These are phyloP conservation scores for Ormosia emarginata DNA, from an alignment of 306 rosid species.

Conservation along the genomic window DNA sequence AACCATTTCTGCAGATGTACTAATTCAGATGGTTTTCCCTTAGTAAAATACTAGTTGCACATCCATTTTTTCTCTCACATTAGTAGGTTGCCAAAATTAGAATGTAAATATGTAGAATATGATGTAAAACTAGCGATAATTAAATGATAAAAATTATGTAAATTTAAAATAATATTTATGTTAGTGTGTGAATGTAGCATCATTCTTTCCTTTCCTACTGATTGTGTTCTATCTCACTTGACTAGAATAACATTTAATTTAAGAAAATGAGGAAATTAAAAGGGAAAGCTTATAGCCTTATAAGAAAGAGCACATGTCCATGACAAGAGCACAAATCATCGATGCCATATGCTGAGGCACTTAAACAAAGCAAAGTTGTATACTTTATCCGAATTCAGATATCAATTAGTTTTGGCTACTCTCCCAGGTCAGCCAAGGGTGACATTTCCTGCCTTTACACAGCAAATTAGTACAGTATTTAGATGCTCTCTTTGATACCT, in stretches of 20 bases:
- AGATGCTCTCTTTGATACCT: slow-evolving; percentile 14
- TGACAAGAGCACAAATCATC: slow-evolving; percentile 25
- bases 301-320: slow-evolving; percentile 24
- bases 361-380: slow-evolving; percentile 20
- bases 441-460: slow-evolving; percentile 11
- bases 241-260: neutral
- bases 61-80: neutral
- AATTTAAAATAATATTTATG: too few relatives aligned
- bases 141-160: neutral
- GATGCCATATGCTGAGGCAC: slow-evolving; percentile 30
- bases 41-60: neutral
- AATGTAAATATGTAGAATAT: too few relatives aligned
- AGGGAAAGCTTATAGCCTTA: slow-evolving; percentile 11
- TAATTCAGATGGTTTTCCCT: slow-evolving; percentile 2
- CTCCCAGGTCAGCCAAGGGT: slow-evolving; percentile 11
- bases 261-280: neutral
- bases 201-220: neutral
- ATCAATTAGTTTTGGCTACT: slow-evolving; percentile 12
- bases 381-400: slow-evolving; percentile 11
- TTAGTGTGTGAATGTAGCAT: too few relatives aligned
- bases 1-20: neutral
- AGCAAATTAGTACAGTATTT: neutral
- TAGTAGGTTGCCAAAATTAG: neutral
- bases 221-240: slow-evolving; percentile 11
- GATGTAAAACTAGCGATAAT: too few relatives aligned